These are phyloP conservation scores for Penicillium subrubescens DNA, from an alignment of 495 filamentous ascomycete species.

Conservation along the genomic window DNA sequence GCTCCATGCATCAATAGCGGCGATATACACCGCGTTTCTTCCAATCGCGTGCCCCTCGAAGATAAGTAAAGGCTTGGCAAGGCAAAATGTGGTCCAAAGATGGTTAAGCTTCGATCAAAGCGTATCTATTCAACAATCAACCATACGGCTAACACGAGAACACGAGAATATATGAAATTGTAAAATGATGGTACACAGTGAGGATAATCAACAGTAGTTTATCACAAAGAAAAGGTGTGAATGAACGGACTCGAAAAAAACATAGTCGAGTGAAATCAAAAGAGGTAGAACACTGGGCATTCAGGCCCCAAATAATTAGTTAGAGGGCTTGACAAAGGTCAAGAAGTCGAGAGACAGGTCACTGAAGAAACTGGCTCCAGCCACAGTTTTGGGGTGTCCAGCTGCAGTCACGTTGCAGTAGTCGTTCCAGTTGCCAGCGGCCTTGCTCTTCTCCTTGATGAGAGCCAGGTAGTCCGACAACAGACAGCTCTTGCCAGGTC, in stretches of 20 bases:
- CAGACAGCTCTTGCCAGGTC: slow-evolving; percentile 49
- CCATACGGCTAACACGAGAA: neutral
- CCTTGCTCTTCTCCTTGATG: slow-evolving; percentile 42
- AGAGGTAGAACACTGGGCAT: neutral
- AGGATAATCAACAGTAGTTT: neutral
- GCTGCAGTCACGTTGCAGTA: slow-evolving; percentile 46
- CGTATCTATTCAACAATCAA: neutral
- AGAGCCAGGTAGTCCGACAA: slow-evolving; percentile 47
- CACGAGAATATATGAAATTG: neutral
- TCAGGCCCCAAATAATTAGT: neutral
- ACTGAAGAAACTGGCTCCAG: slow-evolving; percentile 49
- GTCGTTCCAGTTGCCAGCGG: slow-evolving; percentile 44
- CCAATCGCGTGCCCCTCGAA: neutral
- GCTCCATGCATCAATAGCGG: neutral
- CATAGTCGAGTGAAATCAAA: neutral
- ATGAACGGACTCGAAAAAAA: neutral
- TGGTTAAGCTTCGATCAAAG: slow-evolving; percentile 2
- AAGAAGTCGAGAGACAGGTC: slow-evolving; percentile 42
- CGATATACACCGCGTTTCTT: slow-evolving; percentile 3
- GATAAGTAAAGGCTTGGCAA: slow-evolving; percentile 15
- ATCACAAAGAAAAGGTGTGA: neutral
- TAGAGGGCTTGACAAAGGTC: slow-evolving; percentile 28
- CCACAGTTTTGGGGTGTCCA: slow-evolving; percentile 31
- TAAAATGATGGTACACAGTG: neutral
- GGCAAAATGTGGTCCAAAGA: neutral